These are phyloP conservation scores for Metschnikowia dekortorum DNA, from an alignment of 805 yeast species.

Conservation along the genomic window DNA sequence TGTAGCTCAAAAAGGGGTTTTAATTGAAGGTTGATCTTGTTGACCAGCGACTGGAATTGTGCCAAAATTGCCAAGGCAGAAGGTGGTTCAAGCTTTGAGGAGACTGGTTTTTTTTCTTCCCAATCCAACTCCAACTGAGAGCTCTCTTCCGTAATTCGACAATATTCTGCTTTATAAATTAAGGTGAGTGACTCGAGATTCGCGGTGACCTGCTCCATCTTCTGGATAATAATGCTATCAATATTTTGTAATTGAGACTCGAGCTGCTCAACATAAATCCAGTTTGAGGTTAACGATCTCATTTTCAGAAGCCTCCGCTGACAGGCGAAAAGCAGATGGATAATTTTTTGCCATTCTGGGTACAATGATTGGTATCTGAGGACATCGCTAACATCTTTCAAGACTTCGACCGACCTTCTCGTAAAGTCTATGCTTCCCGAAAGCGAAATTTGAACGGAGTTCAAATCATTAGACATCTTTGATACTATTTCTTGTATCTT, in stretches of 20 bases:
- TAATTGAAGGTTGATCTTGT: conserved; percentile 5
- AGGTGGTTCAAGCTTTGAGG: conserved; percentile 38
- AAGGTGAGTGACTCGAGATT: conserved; percentile 41
- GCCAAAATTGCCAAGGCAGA: conserved; percentile 40
- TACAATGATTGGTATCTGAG: conserved; percentile 1
- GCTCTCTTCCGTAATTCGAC: conserved; percentile 30
- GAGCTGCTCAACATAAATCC: conserved; percentile 63
- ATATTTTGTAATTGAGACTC: conserved; percentile 45
- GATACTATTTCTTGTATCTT: conserved; percentile 3
- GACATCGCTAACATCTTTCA: conserved; percentile 1
- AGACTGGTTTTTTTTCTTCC: conserved; percentile 45
- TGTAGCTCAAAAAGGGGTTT: conserved; percentile 15
- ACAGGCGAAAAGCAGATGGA: conserved; percentile 7
- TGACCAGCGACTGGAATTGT: conserved; percentile 26
- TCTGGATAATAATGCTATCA: conserved; percentile 30
- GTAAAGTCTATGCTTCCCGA: not conserved
- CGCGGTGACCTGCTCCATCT: conserved; percentile 35
- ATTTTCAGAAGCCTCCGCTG: conserved; percentile 41
- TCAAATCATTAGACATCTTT: conserved; percentile 4
- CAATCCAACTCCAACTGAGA: conserved; percentile 38
- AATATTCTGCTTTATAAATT: conserved; percentile 38
- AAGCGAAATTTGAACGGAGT: conserved; percentile 5
- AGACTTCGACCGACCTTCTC: not conserved
- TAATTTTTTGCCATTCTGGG: conserved; percentile 10
- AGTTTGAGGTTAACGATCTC: conserved; percentile 48